Evolutionary conservation across 2,329 filamentous ascomycete species (phyloP).

Genomic region (Aspergillus tanneri): DNA sequence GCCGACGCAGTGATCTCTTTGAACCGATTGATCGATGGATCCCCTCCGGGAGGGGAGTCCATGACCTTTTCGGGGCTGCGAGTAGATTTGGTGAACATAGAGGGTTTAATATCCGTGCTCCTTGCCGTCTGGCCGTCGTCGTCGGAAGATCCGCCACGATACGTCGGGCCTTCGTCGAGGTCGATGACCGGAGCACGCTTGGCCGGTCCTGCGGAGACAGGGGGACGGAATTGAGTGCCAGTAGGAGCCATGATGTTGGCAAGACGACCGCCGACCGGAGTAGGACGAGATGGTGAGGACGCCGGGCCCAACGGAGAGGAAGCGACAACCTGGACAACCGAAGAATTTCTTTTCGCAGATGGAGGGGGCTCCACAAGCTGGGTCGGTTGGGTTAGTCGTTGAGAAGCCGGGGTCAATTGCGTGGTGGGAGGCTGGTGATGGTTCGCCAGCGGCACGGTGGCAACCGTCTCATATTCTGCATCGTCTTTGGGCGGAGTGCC

Average conservation of each 20-base stretch:
- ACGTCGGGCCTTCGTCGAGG: constrained; percentile 56
- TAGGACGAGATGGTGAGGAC: constrained; percentile 40
- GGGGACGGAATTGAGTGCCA: constrained; percentile 68
- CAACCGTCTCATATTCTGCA: constrained; percentile 49
- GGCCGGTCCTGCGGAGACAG: constrained; percentile 41
- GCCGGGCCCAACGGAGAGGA: constrained; percentile 72
- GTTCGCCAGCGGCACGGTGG: constrained; percentile 46
- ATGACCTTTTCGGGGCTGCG: constrained; percentile 41
- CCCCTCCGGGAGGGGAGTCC: constrained; percentile 40
- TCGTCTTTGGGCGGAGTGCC: constrained; percentile 32
- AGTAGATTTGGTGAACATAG: constrained; percentile 53
- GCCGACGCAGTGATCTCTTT: constrained; percentile 46
- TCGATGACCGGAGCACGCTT: constrained; percentile 45
- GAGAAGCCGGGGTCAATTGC: constrained; percentile 48
- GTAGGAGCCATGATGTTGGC: constrained; percentile 70
- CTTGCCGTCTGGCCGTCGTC: constrained; percentile 50
- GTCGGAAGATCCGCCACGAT: constrained; percentile 64
- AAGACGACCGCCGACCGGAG: constrained; percentile 45
- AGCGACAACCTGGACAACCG: constrained; percentile 76
- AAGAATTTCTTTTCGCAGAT: constrained; percentile 31
- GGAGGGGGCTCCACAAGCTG: constrained; percentile 54
- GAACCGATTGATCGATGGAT: constrained; percentile 36
- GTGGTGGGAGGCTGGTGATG: constrained; percentile 29
- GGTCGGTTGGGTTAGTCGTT: constrained; percentile 60
- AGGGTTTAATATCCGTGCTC: constrained; percentile 60